Base-by-base conservation (phyloP, 495 filamentous ascomycete species). In the Lentithecium fluviatile region DNA sequence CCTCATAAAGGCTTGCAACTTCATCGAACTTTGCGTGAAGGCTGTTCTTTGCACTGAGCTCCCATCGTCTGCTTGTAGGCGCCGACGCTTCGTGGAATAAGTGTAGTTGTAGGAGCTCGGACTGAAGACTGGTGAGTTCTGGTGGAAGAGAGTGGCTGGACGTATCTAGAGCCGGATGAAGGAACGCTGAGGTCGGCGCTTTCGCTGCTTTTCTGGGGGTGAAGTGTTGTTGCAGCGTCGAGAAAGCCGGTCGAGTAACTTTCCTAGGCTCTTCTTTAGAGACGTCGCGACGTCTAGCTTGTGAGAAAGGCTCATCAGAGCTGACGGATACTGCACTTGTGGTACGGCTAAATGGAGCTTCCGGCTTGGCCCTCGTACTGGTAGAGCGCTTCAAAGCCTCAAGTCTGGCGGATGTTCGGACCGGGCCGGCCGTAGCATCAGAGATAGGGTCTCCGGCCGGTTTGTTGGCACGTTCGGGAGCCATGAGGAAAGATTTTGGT, bases 71-170 rank as follows among this genome's bases (percentile, higher is more conserved):
- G 43, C 48, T 10, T 57, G 62, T 40, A 71, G 70, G 11, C 7
- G 60, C 56, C 15, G 78, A 77, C 46, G 72, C 71, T 50, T 77
- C 79, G 73, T 89, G 87, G 12, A 91, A 74, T 10, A 92, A 75
- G 67, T 84, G 83, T 5, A 92, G 74, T 67, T 90, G 88, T 21
- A 91, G 74, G 20, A 94, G 77, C 66, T 91, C 87, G 0, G 85
- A 83, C 67, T 91, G 88, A 26, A 89, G 67, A 26, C 52, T 46
- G 6, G 36, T n/a, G 10, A 60, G 19, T 12, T 67, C 64, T 15
- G 51, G 23, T 0, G 67, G 47, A 10, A 67, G 42, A 4, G 77
- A 5, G 80, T 81, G 67, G 0, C 83, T 80, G 52, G 81, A 26
- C 76, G 71, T 64, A 79, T 83, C 66, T 76, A 79, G 10, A 77